Conservation (phyloP, 345 rosid genomes). For the Bruguiera parviflora region DNA sequence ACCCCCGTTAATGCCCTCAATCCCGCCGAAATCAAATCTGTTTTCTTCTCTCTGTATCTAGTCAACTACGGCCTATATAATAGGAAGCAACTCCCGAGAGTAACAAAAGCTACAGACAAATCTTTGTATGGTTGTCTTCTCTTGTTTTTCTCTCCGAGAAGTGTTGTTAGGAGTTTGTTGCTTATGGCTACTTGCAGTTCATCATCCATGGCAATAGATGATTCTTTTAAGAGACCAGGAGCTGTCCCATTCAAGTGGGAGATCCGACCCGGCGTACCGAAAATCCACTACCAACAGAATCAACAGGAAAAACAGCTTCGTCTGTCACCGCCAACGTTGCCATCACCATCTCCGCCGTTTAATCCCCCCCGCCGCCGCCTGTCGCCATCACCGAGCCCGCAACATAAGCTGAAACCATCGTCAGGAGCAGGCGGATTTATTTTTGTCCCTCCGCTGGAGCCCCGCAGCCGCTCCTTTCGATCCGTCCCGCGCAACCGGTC, state of each 20-base stretch:
- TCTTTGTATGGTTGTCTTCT: neutral
- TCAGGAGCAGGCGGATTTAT: conserved; percentile 37
- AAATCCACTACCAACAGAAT: conserved; percentile 34
- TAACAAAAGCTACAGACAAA: too few relatives aligned
- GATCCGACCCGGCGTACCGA: conserved; percentile 95
- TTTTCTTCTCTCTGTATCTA: conserved; percentile 11
- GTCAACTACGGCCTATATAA: too few relatives aligned
- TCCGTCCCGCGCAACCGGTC: conserved; percentile 55
- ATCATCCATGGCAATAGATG: conserved; percentile 44
- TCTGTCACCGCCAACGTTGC: conserved; percentile 20
- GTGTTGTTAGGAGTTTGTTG: too few relatives aligned
- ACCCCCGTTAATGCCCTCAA: conserved; percentile 52
- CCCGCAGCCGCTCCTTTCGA: conserved; percentile 51
- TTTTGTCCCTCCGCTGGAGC: conserved; percentile 33
- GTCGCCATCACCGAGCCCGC: conserved; percentile 20
- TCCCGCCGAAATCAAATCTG: conserved; percentile 35
- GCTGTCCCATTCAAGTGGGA: conserved; percentile 92
- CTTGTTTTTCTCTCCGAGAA: neutral
- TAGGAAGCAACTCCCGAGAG: too few relatives aligned
- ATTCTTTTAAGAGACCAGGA: conserved; percentile 80
- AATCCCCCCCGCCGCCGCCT: conserved; percentile 14
- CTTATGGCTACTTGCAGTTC: too few relatives aligned
- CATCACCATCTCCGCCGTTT: conserved; percentile 29
- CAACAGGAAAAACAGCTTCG: neutral
- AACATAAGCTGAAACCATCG: conserved; percentile 56